Evolutionary conservation across 495 filamentous ascomycete genomes (phyloP).

Genomic region (Neurospora sp.): DNA sequence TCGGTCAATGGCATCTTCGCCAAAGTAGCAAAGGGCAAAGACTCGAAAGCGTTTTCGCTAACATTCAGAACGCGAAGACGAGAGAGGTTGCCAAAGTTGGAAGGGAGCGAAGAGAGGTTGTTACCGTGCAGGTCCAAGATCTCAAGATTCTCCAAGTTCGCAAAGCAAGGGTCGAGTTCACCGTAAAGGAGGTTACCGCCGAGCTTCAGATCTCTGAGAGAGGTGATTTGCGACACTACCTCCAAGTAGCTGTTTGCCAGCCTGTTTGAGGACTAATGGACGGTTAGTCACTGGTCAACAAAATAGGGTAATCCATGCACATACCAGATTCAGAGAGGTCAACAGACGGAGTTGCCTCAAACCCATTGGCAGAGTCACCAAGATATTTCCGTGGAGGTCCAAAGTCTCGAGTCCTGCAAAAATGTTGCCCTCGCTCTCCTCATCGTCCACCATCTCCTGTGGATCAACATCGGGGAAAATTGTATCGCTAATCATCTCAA

Average conservation of each 20-base stretch:
- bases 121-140: constrained; percentile 75
- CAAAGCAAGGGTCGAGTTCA: constrained; percentile 45
- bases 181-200: constrained; percentile 69
- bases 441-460: constrained; percentile 45
- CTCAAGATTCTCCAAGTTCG: constrained; percentile 57
- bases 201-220: constrained; percentile 70
- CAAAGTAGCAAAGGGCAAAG: constrained; percentile 59
- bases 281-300: constrained; percentile 1
- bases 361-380: constrained; percentile 63
- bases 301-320: constrained; percentile 8
- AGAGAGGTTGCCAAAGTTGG: constrained; percentile 49
- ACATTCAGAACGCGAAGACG: constrained; percentile 67
- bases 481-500: constrained; percentile 58
- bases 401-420: constrained; percentile 77
- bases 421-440: constrained; percentile 55
- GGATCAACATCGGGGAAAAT: constrained; percentile 67
- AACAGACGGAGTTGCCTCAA: constrained; percentile 61
- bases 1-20: constrained; percentile 60
- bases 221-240: constrained; percentile 57
- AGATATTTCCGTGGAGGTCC: constrained; percentile 77
- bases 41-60: constrained; percentile 60
- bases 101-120: constrained; percentile 63
- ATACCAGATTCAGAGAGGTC: constrained; percentile 69
- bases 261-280: constrained; percentile 63
- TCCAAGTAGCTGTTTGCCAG: constrained; percentile 59